Conservation (phyloP, 2,329 filamentous ascomycete genomes). For the Claviceps arundinis region DNA sequence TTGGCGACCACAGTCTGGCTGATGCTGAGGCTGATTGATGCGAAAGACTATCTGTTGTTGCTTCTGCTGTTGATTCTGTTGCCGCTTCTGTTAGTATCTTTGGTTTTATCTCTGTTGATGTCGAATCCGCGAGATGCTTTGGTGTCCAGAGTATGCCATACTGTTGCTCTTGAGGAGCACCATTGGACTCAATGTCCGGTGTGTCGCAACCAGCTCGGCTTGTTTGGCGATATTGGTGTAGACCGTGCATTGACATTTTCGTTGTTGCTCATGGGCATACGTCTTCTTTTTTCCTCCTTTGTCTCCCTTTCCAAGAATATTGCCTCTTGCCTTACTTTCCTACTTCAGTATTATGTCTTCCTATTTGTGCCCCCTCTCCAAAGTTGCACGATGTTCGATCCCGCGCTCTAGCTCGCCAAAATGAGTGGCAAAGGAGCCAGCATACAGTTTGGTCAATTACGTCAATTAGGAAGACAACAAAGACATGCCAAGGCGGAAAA, state of each 20-base stretch:
- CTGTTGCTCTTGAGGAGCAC: not conserved
- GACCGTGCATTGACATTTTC: not conserved
- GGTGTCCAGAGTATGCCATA: not conserved
- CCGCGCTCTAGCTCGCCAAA: not conserved
- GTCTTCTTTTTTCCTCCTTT: not conserved
- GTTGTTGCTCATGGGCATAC: not conserved
- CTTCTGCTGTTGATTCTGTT: not conserved
- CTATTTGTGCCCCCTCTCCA: not conserved
- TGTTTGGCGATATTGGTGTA: not conserved
- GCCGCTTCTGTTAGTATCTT: no score
- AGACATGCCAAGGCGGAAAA: not conserved
- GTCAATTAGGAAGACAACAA: not conserved
- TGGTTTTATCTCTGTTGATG: no score
- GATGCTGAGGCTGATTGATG: constrained; percentile 2
- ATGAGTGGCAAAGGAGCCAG: not conserved
- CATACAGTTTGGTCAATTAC: not conserved
- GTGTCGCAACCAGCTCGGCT: not conserved
- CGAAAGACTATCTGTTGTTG: not conserved
- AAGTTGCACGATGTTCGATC: not conserved
- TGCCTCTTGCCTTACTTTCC: not conserved
- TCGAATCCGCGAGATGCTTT: not conserved
- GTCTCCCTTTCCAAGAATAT: no score
- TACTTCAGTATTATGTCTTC: not conserved
- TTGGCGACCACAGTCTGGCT: constrained; percentile 1
- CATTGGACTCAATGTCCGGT: not conserved